These are phyloP conservation scores for Daldinia concentrica DNA, from an alignment of 495 filamentous ascomycete species.

Conservation along the genomic window DNA sequence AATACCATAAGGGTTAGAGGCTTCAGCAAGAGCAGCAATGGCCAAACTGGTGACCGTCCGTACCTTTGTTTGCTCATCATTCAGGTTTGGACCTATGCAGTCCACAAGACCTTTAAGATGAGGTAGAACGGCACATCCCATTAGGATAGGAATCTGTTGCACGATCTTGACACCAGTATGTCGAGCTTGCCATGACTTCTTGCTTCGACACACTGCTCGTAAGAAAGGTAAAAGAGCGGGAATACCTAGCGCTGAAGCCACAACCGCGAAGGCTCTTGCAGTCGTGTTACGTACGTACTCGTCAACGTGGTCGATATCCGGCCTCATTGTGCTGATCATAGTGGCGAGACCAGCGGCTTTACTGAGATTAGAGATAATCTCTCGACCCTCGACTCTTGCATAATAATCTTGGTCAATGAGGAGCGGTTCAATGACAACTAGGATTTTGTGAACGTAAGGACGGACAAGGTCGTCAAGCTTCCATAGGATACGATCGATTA, in stretches of 20 bases:
- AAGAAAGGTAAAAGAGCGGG: conserved; percentile 95
- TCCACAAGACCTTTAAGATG: conserved; percentile 97
- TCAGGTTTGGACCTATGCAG: conserved; percentile 93
- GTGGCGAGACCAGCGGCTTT: conserved; percentile 97
- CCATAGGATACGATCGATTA: conserved; percentile 98
- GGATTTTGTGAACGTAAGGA: conserved; percentile 96
- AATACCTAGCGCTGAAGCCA: conserved; percentile 95
- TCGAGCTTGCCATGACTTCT: conserved; percentile 98
- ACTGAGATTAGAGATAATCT: conserved; percentile 97
- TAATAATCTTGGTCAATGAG: conserved; percentile 99
- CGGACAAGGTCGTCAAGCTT: conserved; percentile 97
- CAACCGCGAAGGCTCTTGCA: conserved; percentile 95
- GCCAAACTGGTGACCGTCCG: conserved; percentile 94
- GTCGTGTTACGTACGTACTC: conserved; percentile 99
- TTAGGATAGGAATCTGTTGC: conserved; percentile 98
- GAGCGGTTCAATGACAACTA: conserved; percentile 98
- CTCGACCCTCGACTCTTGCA: conserved; percentile 95
- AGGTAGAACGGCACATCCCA: conserved; percentile 97
- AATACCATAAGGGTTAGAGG: conserved; percentile 97
- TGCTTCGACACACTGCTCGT: conserved; percentile 93
- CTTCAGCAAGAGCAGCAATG: conserved; percentile 95
- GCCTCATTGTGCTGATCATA: conserved; percentile 99
- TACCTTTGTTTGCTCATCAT: conserved; percentile 98
- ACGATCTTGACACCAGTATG: conserved; percentile 99
- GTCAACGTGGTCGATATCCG: conserved; percentile 98